Evolutionary conservation across 352 stramenopile genomes (phyloP).

Genomic region (Globisporangium nunn): DNA sequence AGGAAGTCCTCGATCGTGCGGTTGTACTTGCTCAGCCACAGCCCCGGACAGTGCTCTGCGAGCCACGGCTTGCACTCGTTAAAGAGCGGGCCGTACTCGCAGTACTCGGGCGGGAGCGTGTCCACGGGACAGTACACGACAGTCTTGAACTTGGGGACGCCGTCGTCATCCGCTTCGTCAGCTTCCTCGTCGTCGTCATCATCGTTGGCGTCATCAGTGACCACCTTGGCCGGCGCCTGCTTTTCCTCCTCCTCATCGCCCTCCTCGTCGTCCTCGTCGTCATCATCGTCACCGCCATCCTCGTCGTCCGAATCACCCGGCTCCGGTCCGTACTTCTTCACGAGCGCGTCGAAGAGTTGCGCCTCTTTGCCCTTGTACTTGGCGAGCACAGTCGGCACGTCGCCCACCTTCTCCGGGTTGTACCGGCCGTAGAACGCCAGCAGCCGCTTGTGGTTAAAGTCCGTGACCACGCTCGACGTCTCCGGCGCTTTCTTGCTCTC

Average conservation of each 20-base stretch:
- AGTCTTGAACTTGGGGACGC: conserved; percentile 40
- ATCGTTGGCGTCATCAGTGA: conserved; percentile 14
- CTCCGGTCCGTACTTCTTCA: conserved; percentile 83
- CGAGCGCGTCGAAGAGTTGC: conserved; percentile 71
- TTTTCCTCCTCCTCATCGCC: conserved; percentile 34
- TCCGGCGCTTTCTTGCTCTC: conserved; percentile 11
- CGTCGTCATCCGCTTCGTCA: conserved; percentile 27
- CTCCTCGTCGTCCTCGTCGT: conserved; percentile 14
- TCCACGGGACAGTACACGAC: conserved; percentile 84
- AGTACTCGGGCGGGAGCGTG: conserved; percentile 79
- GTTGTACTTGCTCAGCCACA: conserved; percentile 81
- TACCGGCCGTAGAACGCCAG: conserved; percentile 80
- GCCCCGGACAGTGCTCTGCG: conserved; percentile 57
- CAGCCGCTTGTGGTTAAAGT: conserved; percentile 61
- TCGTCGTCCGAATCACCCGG: conserved; percentile 67
- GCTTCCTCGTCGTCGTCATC: conserved; percentile 34
- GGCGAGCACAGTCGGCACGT: conserved; percentile 49
- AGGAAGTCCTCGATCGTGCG: conserved; percentile 69
- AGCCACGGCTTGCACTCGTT: conserved; percentile 82
- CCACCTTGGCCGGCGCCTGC: conserved; percentile 3
- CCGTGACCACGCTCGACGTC: conserved; percentile 20
- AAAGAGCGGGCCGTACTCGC: conserved; percentile 81
- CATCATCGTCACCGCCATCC: conserved; percentile 37
- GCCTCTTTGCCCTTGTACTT: conserved; percentile 84
- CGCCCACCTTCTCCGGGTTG: conserved; percentile 71